phyloP scores from a whole-genome alignment of 2,329 filamentous ascomycete genomes.

The Aureobasidium leucospermi region DNA sequence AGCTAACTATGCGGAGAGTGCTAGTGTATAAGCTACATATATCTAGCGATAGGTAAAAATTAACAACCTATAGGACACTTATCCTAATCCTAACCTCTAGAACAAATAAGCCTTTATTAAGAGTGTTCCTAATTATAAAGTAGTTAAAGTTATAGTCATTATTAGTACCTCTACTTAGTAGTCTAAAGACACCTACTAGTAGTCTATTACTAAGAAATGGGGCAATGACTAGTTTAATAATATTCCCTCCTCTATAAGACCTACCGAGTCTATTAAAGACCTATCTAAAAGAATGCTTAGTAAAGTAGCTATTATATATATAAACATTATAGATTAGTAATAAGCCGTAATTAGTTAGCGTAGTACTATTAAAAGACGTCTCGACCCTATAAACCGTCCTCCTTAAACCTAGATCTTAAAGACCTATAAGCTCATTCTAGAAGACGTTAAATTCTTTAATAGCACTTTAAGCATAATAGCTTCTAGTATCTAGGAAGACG shows the following conservation, averaged over 20 bases:
- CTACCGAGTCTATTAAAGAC: neutral
- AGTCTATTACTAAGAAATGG: neutral
- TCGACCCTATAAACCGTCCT: neutral
- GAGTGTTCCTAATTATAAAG: neutral
- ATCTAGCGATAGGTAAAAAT: neutral
- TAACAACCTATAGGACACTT: neutral
- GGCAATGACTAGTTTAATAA: neutral
- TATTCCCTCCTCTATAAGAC: neutral
- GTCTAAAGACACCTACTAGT: neutral
- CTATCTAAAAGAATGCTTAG: neutral
- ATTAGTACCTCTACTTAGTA: neutral
- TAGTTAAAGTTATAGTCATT: neutral
- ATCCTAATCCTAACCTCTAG: neutral
- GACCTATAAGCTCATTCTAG: neutral
- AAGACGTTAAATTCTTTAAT: neutral
- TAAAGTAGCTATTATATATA: neutral
- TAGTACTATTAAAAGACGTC: neutral
- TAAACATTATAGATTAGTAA: neutral
- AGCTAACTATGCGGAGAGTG: neutral
- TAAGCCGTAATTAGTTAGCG: neutral
- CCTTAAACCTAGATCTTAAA: neutral
- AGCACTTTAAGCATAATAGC: neutral
- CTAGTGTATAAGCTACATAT: neutral
- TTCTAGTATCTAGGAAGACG: neutral
- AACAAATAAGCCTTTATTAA: neutral